phyloP scores from a whole-genome alignment of 2,329 filamentous ascomycete species.

The Trichoderma guizhouense region DNA sequence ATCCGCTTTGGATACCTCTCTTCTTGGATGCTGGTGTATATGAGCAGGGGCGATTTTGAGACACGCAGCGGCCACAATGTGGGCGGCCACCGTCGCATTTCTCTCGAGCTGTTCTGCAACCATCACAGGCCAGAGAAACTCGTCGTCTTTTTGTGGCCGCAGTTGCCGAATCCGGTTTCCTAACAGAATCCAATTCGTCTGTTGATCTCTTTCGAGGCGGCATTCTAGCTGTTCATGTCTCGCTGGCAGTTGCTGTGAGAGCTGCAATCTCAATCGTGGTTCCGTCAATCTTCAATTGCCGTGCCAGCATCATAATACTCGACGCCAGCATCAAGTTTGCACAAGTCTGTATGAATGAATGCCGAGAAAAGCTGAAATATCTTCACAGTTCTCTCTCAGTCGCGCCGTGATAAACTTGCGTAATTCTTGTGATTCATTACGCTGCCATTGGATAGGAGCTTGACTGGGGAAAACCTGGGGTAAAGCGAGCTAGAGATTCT shows the following conservation, averaged over 20 bases:
- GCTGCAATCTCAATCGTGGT: background rate
- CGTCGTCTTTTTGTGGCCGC: background rate
- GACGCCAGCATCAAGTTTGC: background rate
- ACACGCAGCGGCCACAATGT: background rate
- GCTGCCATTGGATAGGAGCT: background rate
- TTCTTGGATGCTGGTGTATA: constrained; percentile 13
- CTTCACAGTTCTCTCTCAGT: background rate
- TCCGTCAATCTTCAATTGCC: background rate
- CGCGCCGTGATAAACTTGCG: background rate
- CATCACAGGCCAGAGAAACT: constrained; percentile 11
- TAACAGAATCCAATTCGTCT: background rate
- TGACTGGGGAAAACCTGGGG: constrained; percentile 10
- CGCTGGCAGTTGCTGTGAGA: background rate
- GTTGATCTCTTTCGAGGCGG: constrained; percentile 6
- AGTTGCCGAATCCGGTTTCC: background rate
- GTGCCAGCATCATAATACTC: background rate
- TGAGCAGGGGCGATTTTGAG: constrained; percentile 3
- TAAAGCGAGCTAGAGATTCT: background rate
- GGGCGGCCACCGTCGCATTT: background rate
- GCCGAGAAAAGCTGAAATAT: background rate
- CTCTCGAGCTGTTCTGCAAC: constrained; percentile 12
- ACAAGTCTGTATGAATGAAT: background rate
- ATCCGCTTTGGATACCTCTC: constrained; percentile 12
- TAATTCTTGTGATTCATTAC: background rate
- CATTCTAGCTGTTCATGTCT: background rate